Percentiles rank a stretch among this genome's conserved stretches.
phyloP scores from a whole-genome alignment of 768 basidiomycete species.

The Pulveroboletus frians region DNA sequence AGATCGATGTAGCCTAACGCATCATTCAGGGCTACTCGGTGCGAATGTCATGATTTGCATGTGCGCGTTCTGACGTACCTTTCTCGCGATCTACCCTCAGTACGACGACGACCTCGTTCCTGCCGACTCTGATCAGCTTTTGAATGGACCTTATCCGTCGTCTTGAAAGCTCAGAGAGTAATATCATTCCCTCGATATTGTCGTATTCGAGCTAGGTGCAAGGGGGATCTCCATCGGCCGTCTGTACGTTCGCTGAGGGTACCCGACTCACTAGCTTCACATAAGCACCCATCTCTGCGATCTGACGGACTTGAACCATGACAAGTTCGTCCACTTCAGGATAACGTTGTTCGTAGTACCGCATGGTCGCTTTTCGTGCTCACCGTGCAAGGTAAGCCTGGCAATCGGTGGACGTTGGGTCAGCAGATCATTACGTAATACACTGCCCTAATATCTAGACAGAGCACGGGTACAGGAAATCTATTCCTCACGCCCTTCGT shows the following conservation, averaged over 20 bases:
- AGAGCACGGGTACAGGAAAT: not conserved
- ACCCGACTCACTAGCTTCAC: conserved; percentile 81
- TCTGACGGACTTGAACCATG: conserved; percentile 99
- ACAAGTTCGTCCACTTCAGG: conserved; percentile 97
- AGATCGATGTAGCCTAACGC: conserved; percentile 91
- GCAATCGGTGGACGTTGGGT: not conserved
- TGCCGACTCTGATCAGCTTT: conserved; percentile 93
- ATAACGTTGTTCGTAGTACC: conserved; percentile 90
- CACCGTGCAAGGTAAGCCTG: not conserved
- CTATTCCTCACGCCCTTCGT: conserved; percentile 14
- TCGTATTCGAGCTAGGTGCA: conserved; percentile 86
- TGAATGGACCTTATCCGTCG: conserved; percentile 96
- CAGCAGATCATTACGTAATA: conserved; percentile 8
- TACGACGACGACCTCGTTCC: conserved; percentile 98
- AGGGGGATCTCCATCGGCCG: not conserved
- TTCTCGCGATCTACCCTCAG: conserved; percentile 99
- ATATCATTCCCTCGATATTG: conserved; percentile 98
- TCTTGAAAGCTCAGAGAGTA: conserved; percentile 95
- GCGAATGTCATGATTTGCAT: not conserved
- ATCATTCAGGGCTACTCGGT: not conserved
- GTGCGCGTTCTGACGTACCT: conserved; percentile 44
- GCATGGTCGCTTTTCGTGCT: conserved; percentile 43
- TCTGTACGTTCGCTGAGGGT: not conserved
- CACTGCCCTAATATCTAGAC: not conserved
- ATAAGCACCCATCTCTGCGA: conserved; percentile 99